Evolutionary conservation across 306 rosid genomes (phyloP).

Genomic region (Lathyrus sativus): DNA sequence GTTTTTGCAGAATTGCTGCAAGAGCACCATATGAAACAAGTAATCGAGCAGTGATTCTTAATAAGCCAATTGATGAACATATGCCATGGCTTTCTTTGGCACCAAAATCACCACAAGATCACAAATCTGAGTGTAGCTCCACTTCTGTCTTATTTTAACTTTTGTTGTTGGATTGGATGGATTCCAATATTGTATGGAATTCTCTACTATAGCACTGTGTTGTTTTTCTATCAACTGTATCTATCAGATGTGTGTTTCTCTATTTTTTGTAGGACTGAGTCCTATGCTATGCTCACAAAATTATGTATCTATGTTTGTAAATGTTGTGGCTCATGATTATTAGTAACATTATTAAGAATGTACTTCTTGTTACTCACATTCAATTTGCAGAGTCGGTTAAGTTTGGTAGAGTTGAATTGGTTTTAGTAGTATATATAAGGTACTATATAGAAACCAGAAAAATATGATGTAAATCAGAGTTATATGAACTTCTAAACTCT

Average conservation of each 20-base stretch:
- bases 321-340: constrained; percentile 17
- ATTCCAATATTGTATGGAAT: not conserved
- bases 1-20: constrained; percentile 57
- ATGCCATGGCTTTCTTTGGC: constrained; percentile 76
- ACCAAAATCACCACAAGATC: constrained; percentile 47
- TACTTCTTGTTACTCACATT: not conserved
- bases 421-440: no score
- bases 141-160: constrained; percentile 15
- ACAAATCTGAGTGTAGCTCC: constrained; percentile 42
- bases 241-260: not conserved
- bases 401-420: no score
- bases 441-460: no score
- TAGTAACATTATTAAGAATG: not conserved
- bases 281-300: constrained; percentile 1
- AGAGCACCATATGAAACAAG: constrained; percentile 64
- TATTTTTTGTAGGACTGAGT: not conserved
- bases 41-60: constrained; percentile 20
- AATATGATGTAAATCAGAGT: no score
- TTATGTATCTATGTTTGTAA: not conserved
- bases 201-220: not conserved
- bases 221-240: not conserved
- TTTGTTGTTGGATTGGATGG: not conserved
- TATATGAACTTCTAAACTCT: no score
- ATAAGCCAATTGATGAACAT: constrained; percentile 46
- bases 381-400: no score